phyloP scores from a whole-genome alignment of 2,329 filamentous ascomycete genomes.

The Colletotrichum sp. region DNA sequence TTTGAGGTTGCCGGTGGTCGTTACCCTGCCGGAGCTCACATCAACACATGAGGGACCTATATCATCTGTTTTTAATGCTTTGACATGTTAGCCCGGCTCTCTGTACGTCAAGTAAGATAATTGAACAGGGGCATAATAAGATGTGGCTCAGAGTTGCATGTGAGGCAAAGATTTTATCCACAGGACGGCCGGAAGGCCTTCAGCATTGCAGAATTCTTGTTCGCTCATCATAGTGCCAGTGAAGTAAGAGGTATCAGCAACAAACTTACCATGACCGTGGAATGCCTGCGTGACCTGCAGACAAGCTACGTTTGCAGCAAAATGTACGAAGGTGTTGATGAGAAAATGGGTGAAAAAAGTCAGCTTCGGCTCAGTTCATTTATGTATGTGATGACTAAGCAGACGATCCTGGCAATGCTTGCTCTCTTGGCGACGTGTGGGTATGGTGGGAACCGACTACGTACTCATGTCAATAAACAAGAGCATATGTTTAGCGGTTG shows the following conservation, averaged over 20 bases:
- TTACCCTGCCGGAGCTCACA: conserved; percentile 44
- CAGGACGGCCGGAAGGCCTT: conserved; percentile 34
- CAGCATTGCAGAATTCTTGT: conserved; percentile 56
- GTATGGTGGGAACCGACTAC: background rate
- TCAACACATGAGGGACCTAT: conserved; percentile 38
- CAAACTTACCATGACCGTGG: conserved; percentile 9
- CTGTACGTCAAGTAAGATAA: background rate
- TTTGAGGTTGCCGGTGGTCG: conserved; percentile 54
- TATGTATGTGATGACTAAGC: conserved; percentile 13
- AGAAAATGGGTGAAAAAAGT: background rate
- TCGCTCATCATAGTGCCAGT: conserved; percentile 30
- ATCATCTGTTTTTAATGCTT: background rate
- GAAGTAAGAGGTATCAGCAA: conserved; percentile 31
- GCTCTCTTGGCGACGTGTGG: background rate
- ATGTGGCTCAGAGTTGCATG: conserved; percentile 14
- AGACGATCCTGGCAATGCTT: background rate
- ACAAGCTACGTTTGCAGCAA: background rate
- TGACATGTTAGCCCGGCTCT: background rate
- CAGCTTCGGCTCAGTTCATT: background rate
- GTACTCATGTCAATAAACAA: background rate
- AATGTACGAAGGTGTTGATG: background rate
- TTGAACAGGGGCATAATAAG: background rate
- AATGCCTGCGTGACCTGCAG: background rate
- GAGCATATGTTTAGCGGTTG: background rate
- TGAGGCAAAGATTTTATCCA: conserved; percentile 34